phyloP scores from a whole-genome alignment of 768 basidiomycete species.

The Rhodotorula babjevae region DNA sequence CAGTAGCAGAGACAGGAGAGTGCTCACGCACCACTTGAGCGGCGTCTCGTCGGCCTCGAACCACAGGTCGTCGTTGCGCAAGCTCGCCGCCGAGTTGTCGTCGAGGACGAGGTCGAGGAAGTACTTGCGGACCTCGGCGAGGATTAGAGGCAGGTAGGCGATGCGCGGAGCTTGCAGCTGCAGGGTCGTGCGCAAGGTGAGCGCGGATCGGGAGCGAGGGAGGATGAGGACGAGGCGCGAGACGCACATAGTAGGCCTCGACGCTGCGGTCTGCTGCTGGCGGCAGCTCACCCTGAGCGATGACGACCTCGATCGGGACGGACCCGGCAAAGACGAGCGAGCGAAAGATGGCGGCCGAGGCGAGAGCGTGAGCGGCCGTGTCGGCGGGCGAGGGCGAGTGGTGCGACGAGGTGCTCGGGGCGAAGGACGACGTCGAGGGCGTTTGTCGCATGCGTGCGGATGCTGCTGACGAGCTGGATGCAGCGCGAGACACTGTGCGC shows the following conservation, averaged over 20 bases:
- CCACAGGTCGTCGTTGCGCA: slow-evolving; percentile 95
- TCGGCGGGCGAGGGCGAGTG: too few relatives aligned
- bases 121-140: slow-evolving; percentile 81
- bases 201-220: background rate
- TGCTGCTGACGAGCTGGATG: background rate
- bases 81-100: slow-evolving; percentile 65
- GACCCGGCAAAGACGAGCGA: slow-evolving; percentile 86
- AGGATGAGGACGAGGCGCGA: background rate
- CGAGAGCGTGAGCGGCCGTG: background rate
- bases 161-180: slow-evolving; percentile 71
- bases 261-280: slow-evolving; percentile 82
- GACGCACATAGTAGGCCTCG: slow-evolving; percentile 69
- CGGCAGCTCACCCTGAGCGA: slow-evolving; percentile 82
- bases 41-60: slow-evolving; percentile 74
- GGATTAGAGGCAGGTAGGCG: slow-evolving; percentile 83
- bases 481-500: background rate
- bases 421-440: background rate
- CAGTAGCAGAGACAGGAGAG: background rate
- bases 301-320: slow-evolving; percentile 79
- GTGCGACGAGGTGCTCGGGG: background rate
- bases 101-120: slow-evolving; percentile 90
- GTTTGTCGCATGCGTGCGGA: background rate
- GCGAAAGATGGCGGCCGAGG: slow-evolving; percentile 61
- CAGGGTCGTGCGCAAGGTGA: background rate
- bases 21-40: slow-evolving; percentile 73